Evolutionary conservation across 2,329 filamentous ascomycete species (phyloP).

Genomic region (Stemphylium lycopersici): DNA sequence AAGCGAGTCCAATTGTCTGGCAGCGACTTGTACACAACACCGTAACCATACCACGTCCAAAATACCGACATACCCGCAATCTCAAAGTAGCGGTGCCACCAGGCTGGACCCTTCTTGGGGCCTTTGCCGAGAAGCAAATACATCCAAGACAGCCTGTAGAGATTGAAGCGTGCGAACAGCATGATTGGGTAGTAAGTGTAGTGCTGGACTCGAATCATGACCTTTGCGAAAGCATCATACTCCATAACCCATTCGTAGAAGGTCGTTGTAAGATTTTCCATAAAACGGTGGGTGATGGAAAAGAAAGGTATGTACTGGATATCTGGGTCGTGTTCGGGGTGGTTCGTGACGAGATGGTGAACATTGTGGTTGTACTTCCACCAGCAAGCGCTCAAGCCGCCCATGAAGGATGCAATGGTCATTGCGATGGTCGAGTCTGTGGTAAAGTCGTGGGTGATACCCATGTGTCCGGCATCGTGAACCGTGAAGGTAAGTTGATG

Average conservation of each 20-base stretch:
- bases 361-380: constrained; percentile 98
- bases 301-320: constrained; percentile 79
- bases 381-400: constrained; percentile 90
- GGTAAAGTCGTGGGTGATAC: constrained; percentile 89
- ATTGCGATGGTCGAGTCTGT: constrained; percentile 86
- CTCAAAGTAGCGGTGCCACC: constrained; percentile 72
- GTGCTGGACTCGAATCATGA: constrained; percentile 66
- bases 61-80: constrained; percentile 67
- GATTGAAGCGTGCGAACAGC: constrained; percentile 72
- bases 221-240: constrained; percentile 66
- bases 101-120: constrained; percentile 64
- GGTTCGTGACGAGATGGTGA: constrained; percentile 95
- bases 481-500: constrained; percentile 93
- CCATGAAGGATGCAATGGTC: constrained; percentile 85
- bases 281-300: constrained; percentile 69
- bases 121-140: constrained; percentile 65
- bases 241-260: constrained; percentile 71
- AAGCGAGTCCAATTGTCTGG: constrained; percentile 65
- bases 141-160: constrained; percentile 71
- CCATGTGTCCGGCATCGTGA: constrained; percentile 97
- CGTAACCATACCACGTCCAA: constrained; percentile 72
- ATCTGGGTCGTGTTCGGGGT: constrained; percentile 93
- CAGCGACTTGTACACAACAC: constrained; percentile 65
- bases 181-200: constrained; percentile 74
- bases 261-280: constrained; percentile 66